phyloP scores from a whole-genome alignment of 2,329 filamentous ascomycete genomes.

The Chaetomium sp. region DNA sequence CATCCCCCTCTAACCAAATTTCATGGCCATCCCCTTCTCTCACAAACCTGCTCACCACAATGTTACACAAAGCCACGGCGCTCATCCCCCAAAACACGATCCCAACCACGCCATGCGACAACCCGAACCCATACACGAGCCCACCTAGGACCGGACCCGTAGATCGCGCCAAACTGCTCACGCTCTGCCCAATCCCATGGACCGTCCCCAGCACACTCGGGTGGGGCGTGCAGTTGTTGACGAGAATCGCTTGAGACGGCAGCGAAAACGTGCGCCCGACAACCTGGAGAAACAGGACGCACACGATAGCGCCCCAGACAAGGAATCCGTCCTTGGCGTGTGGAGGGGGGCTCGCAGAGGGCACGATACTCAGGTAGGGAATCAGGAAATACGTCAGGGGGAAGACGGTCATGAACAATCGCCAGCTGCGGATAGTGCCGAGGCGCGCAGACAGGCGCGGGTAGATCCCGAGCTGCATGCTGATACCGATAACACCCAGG shows the following conservation, averaged over 20 bases:
- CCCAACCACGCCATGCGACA: slow-evolving; percentile 51
- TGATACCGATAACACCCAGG: slow-evolving; percentile 68
- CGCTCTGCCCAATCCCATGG: slow-evolving; percentile 51
- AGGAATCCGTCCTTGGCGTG: slow-evolving; percentile 45
- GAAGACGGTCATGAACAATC: slow-evolving; percentile 62
- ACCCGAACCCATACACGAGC: slow-evolving; percentile 52
- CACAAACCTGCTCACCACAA: slow-evolving; percentile 48
- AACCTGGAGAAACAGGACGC: slow-evolving; percentile 61
- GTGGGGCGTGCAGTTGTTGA: slow-evolving; percentile 56
- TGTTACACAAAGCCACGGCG: slow-evolving; percentile 41
- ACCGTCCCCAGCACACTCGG: slow-evolving; percentile 53
- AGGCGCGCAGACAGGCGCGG: slow-evolving; percentile 59
- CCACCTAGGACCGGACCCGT: slow-evolving; percentile 56
- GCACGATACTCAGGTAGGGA: slow-evolving; percentile 65
- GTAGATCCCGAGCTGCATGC: slow-evolving; percentile 65
- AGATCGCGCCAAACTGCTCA: slow-evolving; percentile 51
- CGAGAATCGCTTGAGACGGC: slow-evolving; percentile 51
- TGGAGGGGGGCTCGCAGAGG: slow-evolving; percentile 45
- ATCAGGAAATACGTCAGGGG: slow-evolving; percentile 62
- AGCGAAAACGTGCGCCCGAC: slow-evolving; percentile 64
- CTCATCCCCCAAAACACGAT: slow-evolving; percentile 52
- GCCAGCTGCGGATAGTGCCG: slow-evolving; percentile 63
- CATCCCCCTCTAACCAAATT: slow-evolving; percentile 57
- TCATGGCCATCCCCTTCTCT: slow-evolving; percentile 59
- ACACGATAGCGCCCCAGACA: slow-evolving; percentile 59